Conservation (phyloP, 73 alveolate species). For the Uronychia setigera region DNA sequence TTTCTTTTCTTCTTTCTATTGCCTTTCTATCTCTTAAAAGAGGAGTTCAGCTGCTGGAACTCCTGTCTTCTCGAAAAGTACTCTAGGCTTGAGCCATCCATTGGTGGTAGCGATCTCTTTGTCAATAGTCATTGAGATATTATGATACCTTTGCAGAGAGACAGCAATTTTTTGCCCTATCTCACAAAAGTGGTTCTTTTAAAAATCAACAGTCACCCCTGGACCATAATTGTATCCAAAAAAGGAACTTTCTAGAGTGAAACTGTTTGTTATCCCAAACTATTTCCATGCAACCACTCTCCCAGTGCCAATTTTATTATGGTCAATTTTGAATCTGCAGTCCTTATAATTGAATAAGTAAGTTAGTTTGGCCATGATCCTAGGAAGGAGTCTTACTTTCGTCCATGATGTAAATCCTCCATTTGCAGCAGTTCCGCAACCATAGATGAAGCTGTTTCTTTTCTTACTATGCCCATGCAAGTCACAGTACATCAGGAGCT, state of each 20-base stretch:
- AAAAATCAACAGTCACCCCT: constrained; percentile 10
- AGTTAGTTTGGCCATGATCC: constrained; percentile 17
- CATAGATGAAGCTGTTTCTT: constrained; percentile 62
- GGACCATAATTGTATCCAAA: constrained; percentile 68
- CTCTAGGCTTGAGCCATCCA: constrained; percentile 66
- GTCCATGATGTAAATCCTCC: constrained; percentile 4
- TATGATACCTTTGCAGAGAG: constrained; percentile 12
- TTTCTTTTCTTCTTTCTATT: constrained; percentile 46
- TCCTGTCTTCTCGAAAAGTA: constrained; percentile 55
- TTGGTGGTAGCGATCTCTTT: constrained; percentile 40
- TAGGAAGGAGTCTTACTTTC: constrained; percentile 42
- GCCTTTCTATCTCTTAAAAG: constrained; percentile 26
- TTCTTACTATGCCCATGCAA: constrained; percentile 83
- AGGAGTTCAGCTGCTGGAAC: constrained; percentile 56
- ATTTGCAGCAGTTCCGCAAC: constrained; percentile 44
- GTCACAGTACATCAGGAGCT: constrained; percentile 78
- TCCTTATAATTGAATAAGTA: constrained; percentile 31
- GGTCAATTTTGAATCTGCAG: constrained; percentile 55
- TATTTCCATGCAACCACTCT: constrained; percentile 59
- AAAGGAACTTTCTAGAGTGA: constrained; percentile 63
- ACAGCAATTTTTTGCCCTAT: constrained; percentile 25
- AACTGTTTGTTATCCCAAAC: constrained; percentile 40
- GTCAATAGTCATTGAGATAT: constrained; percentile 7
- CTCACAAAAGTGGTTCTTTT: neutral
- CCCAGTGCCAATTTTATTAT: constrained; percentile 51